Evolutionary conservation across 2,329 filamentous ascomycete genomes (phyloP), one percentile per base, ranked within the genome.

Genomic region (Tolypocladium ovalisporum): DNA sequence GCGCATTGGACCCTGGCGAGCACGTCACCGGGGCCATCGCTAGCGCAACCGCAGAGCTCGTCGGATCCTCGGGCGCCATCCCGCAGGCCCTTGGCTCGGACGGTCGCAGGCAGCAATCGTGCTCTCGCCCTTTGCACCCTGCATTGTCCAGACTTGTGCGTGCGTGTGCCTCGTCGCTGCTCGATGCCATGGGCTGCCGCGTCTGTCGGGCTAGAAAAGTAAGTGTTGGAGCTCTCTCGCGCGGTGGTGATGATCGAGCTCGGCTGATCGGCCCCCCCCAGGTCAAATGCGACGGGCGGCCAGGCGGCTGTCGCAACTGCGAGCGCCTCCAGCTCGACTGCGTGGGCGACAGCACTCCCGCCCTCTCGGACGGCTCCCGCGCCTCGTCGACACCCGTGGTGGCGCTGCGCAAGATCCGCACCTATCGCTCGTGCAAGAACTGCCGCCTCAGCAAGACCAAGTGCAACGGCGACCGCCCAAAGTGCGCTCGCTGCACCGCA

Each of bases 231-330:
- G 34, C 39, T 40, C 32, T 24, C 24, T 22, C 22, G 19, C 40
- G 35, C 35, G 27, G 17, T 10, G 44, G 15, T 13, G 44, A 10
- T 32, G 44, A 0, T 10, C 17, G 17, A 5, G 17, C 7, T 49
- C 47, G 47, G 47, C 47, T 51, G 27, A 51, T 51, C 53, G 35
- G 35, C 24, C 4, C 7, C 4, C 7, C 17, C 8, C 64, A 74
- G 72, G 72, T 74, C 66, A 74, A 73, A 66, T 74, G 72, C 61
- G 72, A 74, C 59, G 72, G 71, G 52, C 68, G 72, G n/a, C 71
- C 71, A 42, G 68, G 73, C 62, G 72, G 72, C 62, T 74, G 72
- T 64, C 71, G 71, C 63, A 74, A 74, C 62, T 74, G 72, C 61
- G 72, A 74, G 64, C 71, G 72, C 44, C 71, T 74, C 54, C 71